Percentiles rank a stretch among this genome's conserved stretches.
phyloP scores from a whole-genome alignment of 371 early-diverging fungal species.

The Blastocladiella emersonii region DNA sequence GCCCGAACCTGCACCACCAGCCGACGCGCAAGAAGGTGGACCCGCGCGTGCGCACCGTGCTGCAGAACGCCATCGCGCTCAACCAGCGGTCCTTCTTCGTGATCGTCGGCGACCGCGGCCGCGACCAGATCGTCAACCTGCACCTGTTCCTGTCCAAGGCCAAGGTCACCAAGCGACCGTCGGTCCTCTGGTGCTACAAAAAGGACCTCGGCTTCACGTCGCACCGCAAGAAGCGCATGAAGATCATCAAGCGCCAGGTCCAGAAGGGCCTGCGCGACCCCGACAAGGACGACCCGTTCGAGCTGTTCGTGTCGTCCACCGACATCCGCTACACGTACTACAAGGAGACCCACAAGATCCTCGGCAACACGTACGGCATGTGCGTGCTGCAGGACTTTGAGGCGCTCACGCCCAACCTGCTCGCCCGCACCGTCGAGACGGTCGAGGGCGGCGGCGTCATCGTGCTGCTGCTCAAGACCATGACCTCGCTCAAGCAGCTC shows the following conservation, averaged over 20 bases:
- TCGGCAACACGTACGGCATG: slow-evolving; percentile 98
- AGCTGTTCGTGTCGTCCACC: slow-evolving; percentile 86
- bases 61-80: slow-evolving; percentile 77
- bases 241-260: slow-evolving; percentile 79
- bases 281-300: slow-evolving; percentile 90
- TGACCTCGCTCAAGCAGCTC: slow-evolving; percentile 87
- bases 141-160: slow-evolving; percentile 93
- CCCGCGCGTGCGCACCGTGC: slow-evolving; percentile 79
- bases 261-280: slow-evolving; percentile 77
- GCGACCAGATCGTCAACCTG: slow-evolving; percentile 91
- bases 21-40: slow-evolving; percentile 55
- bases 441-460: slow-evolving; percentile 98
- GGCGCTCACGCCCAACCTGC: slow-evolving; percentile 93
- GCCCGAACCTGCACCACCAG: background rate
- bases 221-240: slow-evolving; percentile 92
- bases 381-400: slow-evolving; percentile 98
- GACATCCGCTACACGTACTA: slow-evolving; percentile 95
- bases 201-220: slow-evolving; percentile 89
- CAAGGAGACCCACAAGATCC: slow-evolving; percentile 95
- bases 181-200: slow-evolving; percentile 97
- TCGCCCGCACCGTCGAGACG: slow-evolving; percentile 96
- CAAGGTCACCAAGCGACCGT: slow-evolving; percentile 74
- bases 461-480: slow-evolving; percentile 81
- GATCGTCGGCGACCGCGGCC: slow-evolving; percentile 89
- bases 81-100: slow-evolving; percentile 94